Evolutionary conservation across 768 basidiomycete genomes (phyloP).

Genomic region (Mycena crocata): DNA sequence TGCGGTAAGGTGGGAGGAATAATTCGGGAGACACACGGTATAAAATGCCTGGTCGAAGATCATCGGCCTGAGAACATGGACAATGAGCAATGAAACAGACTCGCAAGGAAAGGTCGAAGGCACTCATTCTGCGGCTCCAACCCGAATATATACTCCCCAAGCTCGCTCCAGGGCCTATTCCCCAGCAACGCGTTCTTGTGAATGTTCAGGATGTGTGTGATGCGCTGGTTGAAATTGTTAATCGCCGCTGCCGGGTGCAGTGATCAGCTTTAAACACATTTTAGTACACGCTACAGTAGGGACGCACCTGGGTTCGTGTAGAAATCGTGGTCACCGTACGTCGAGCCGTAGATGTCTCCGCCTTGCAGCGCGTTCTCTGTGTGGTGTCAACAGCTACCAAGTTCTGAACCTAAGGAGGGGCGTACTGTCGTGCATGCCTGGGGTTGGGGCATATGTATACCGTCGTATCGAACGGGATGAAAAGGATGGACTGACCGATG

Average conservation of each 20-base stretch:
- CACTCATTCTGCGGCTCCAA: conserved; percentile 53
- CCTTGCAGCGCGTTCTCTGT: conserved; percentile 47
- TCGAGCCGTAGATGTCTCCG: conserved; percentile 49
- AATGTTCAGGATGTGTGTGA: conserved; percentile 49
- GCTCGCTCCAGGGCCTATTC: conserved; percentile 50
- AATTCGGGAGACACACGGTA: conserved; percentile 6
- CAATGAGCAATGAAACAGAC: neutral
- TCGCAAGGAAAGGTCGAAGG: neutral
- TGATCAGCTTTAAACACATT: too few species aligned
- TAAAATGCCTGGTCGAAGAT: conserved; percentile 42
- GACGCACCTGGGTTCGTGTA: conserved; percentile 42
- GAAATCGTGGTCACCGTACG: conserved; percentile 47
- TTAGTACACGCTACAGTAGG: neutral
- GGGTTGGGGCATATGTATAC: neutral
- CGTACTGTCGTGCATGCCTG: conserved; percentile 38
- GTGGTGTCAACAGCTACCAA: conserved; percentile 26
- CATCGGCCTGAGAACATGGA: conserved; percentile 34
- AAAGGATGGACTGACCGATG: conserved; percentile 23
- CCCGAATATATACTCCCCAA: conserved; percentile 51
- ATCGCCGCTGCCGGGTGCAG: conserved; percentile 36
- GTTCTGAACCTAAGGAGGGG: neutral
- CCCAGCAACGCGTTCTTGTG: conserved; percentile 50
- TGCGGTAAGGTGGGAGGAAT: neutral
- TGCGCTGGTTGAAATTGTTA: conserved; percentile 48
- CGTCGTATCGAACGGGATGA: neutral